phyloP scores from a whole-genome alignment of 1,284 basidiomycete species.

The Sutorius eximius region DNA sequence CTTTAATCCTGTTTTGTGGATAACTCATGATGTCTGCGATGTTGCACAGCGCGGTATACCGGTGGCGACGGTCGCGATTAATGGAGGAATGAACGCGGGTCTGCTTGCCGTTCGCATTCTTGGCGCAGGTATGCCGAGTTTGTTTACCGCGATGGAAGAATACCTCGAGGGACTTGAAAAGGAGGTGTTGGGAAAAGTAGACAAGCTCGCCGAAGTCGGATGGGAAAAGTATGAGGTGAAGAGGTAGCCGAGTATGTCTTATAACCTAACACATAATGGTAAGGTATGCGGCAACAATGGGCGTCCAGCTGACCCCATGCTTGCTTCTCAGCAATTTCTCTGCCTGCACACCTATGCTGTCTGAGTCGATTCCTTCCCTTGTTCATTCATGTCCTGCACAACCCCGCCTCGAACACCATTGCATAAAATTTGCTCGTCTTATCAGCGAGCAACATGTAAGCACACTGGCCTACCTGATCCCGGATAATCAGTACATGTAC shows the following conservation, averaged over 20 bases:
- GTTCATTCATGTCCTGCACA: constrained; percentile 4
- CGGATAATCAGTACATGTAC: too few species aligned
- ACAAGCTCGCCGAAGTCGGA: constrained; percentile 73
- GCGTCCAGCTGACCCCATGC: too few species aligned
- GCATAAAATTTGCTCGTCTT: constrained; percentile 23
- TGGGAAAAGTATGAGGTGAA: constrained; percentile 81
- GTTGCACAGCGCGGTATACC: constrained; percentile 83
- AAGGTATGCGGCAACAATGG: too few species aligned
- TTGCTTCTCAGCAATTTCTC: too few species aligned
- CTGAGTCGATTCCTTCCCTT: neutral
- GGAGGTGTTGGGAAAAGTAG: constrained; percentile 86
- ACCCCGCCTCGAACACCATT: constrained; percentile 34
- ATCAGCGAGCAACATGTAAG: constrained; percentile 25
- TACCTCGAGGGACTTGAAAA: constrained; percentile 78
- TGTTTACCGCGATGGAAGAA: constrained; percentile 69
- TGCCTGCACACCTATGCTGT: too few species aligned
- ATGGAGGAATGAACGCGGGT: constrained; percentile 93
- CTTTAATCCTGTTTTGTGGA: neutral
- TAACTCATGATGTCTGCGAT: constrained; percentile 1
- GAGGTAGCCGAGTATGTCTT: constrained; percentile 18
- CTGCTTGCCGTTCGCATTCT: constrained; percentile 91
- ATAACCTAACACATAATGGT: too few species aligned
- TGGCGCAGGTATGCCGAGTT: constrained; percentile 67
- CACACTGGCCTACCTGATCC: too few species aligned
- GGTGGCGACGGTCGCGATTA: constrained; percentile 96